Base-by-base conservation (phyloP, 768 basidiomycete species). In the Amanita pallidorosea region DNA sequence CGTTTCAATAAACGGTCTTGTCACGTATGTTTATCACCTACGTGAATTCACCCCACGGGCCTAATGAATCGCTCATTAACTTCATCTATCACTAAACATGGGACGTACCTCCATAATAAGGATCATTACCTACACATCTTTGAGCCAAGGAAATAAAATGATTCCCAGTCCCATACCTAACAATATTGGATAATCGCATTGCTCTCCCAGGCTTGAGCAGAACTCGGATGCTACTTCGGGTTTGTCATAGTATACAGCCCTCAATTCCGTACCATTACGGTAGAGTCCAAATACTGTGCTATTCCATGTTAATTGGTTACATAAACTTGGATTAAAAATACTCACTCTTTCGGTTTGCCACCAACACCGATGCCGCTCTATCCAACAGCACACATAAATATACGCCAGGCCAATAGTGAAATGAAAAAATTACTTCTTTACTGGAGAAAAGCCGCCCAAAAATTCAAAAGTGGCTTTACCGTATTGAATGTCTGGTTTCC, bases 361-460 rank as follows among this genome's bases (percentile, higher is more conserved):
- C 77, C 77, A 5, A 74, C 71, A 13, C 87, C 87, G 35, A 88
- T 72, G 7, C 87, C 87, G 53, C 83, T 86, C 86, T 83, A 18
- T 23, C 4, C 34, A 17, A 12, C 5, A 51, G 15, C 7, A 35
- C 20, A 12, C 3, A 46, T 36, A 17, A 36, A 45, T 36, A 8
- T 38, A 9, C 9, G 13, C 7, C n/a, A 8, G 3, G 27, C 17
- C 27, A 29, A 15, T 1, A 29, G 7, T 27, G 25, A 45, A 15
- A 17, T 23, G 36, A 25, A 22, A n/a, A 31, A 29, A 56, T 13
- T 33, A 83, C 88, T 72, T 88, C 83, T 53, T 73, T 73, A 61
- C 87, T 88, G 0, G 87, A 17, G 82, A 70, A 86, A 88, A 0
- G 83, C 83, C 5, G 82, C 86, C 84, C 85, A 90, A 56, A 88